Evolutionary conservation across 768 basidiomycete genomes (phyloP).

Genomic region (Tylopilus intermedius): DNA sequence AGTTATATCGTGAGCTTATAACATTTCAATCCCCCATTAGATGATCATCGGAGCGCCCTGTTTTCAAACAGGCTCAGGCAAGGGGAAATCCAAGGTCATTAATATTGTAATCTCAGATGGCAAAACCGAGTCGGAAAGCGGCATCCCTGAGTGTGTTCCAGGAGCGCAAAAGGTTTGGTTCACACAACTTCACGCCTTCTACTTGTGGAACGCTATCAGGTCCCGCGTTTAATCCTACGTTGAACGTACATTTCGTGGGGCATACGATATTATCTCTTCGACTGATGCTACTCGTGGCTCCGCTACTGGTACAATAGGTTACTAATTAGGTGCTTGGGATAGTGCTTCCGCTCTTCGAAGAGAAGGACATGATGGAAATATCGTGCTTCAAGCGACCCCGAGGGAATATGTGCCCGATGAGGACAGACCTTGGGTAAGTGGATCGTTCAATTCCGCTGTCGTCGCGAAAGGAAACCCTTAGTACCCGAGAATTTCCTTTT

Average conservation of each 20-base stretch:
- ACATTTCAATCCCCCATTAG: constrained; percentile 32
- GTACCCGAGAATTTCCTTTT: too few relatives aligned
- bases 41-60: constrained; percentile 57
- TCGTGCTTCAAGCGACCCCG: constrained; percentile 77
- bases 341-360: constrained; percentile 61
- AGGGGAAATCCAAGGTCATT: constrained; percentile 25
- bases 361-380: constrained; percentile 49
- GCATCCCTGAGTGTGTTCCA: constrained; percentile 27
- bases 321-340: constrained; percentile 87
- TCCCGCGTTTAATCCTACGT: constrained; percentile 60
- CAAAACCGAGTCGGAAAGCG: constrained; percentile 34
- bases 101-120: constrained; percentile 30
- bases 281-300: not conserved
- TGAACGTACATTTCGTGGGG: constrained; percentile 54
- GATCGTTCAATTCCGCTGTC: not conserved
- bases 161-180: constrained; percentile 56
- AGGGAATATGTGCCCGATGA: constrained; percentile 53
- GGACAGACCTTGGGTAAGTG: constrained; percentile 79
- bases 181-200: constrained; percentile 87
- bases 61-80: constrained; percentile 15
- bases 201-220: constrained; percentile 84
- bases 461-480: too few relatives aligned
- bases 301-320: constrained; percentile 40
- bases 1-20: constrained; percentile 25
- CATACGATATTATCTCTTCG: not conserved